Evolutionary conservation across 1,139 yeast species (phyloP), one percentile per base, ranked within the genome.

Genomic region (Blastobotrys indianensis): DNA sequence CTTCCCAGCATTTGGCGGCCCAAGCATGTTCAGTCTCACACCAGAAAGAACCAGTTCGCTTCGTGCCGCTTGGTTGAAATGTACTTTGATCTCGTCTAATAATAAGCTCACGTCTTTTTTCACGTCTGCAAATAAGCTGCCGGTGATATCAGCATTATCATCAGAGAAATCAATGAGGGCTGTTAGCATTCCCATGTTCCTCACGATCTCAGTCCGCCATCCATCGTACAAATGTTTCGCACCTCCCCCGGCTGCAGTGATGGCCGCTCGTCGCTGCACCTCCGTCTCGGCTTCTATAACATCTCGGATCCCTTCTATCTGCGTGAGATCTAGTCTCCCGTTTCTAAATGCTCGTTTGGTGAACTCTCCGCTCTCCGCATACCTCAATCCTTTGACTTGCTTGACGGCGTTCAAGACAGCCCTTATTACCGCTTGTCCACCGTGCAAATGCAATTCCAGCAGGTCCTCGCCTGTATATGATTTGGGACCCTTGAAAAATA

Each of bases 1-100:
- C 61, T 92, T 92, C 0, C 99, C 99, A 0, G 96, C 97, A 64
- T 92, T 92, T 1, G 98, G 97, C 3, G 95, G 94, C 0, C 98
- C 99, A 16, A 90, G 56, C 16, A 92, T 67, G 0, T 83, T 80
- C 36, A 90, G 60, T 51, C 77, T 79, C 37, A 92, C 79, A 1
- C 99, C 99, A 23, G 75, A 72, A 40, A 82, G 63, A 15, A 92
- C 65, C 1, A 90, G 68, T 53, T 81, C 85, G 0, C 94, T 78
- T 42, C 80, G 67, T 38, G 73, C 68, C 3, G 81, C 77, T 51
- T 72, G 77, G 1, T 62, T 53, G 15, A 85, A 45, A 37, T 59
- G 60, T 2, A 56, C 49, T 1, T 57, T 53, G 6, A 90, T 70
- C 32, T 82, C 79, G 0, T 4, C 4, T 16, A 72, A 64, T 9